phyloP scores from a whole-genome alignment of 2,329 filamentous ascomycete species.

The Dothiorella sarmentorum region DNA sequence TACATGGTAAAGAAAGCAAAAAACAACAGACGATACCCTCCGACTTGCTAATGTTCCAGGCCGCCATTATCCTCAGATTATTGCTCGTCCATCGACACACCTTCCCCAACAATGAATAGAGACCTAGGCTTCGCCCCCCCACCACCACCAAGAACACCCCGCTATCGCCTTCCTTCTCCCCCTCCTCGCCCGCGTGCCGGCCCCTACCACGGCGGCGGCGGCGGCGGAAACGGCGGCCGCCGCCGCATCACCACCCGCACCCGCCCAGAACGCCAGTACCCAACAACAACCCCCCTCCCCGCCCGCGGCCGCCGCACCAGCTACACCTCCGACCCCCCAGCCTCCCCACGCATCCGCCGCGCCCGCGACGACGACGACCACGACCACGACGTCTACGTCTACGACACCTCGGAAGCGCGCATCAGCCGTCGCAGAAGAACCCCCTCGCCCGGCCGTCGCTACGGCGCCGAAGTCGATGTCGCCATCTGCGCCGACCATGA shows the following conservation, averaged over 20 bases:
- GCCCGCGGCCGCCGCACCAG: neutral
- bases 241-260: slow-evolving; percentile 1
- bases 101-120: too few relatives aligned
- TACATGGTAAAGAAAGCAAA: neutral
- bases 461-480: too few relatives aligned
- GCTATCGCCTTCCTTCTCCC: neutral
- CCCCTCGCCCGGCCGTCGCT: too few relatives aligned
- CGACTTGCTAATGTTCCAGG: too few relatives aligned
- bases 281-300: neutral
- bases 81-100: too few relatives aligned
- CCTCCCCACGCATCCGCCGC: neutral
- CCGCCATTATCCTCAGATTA: too few relatives aligned
- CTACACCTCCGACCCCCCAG: too few relatives aligned
- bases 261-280: neutral
- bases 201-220: neutral
- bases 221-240: neutral
- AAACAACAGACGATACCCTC: neutral
- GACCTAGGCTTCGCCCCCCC: too few relatives aligned
- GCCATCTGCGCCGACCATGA: too few relatives aligned
- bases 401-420: neutral
- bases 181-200: neutral
- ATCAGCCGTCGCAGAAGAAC: too few relatives aligned
- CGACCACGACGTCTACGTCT: neutral
- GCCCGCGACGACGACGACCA: neutral
- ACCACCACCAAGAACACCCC: neutral